These are phyloP conservation scores for Epichloe sp. DNA, from an alignment of 2,329 filamentous ascomycete species.

Conservation along the genomic window DNA sequence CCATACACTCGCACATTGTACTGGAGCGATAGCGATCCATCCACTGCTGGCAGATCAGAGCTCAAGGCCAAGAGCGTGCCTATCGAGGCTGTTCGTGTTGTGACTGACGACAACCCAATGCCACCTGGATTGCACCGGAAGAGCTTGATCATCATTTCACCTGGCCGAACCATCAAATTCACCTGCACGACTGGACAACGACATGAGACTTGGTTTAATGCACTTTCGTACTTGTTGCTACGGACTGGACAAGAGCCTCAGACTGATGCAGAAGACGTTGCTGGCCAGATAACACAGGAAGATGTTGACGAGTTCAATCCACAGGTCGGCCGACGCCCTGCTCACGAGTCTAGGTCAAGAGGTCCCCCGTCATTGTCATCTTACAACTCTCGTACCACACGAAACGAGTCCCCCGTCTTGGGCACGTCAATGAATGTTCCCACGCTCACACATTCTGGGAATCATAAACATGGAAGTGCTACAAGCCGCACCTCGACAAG, in stretches of 20 bases:
- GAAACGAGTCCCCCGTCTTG: slow-evolving; percentile 47
- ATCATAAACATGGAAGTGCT: slow-evolving; percentile 19
- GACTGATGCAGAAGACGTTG: slow-evolving; percentile 45
- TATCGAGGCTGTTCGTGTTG: slow-evolving; percentile 84
- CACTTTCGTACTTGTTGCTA: slow-evolving; percentile 80
- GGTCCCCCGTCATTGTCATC: slow-evolving; percentile 61
- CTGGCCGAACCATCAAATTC: slow-evolving; percentile 81
- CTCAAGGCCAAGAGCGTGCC: slow-evolving; percentile 75
- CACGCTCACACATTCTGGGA: slow-evolving; percentile 39
- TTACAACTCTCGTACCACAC: slow-evolving; percentile 61
- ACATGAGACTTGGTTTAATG: slow-evolving; percentile 98
- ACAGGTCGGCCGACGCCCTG: slow-evolving; percentile 26
- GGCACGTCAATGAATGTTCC: slow-evolving; percentile 39
- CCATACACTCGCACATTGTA: slow-evolving; percentile 93
- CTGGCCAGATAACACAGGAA: slow-evolving; percentile 43
- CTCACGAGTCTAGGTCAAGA: slow-evolving; percentile 32
- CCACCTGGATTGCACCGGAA: slow-evolving; percentile 90
- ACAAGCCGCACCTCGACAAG: slow-evolving; percentile 24
- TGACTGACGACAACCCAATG: slow-evolving; percentile 88
- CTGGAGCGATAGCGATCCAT: slow-evolving; percentile 88
- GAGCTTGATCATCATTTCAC: slow-evolving; percentile 81
- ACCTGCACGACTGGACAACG: slow-evolving; percentile 87
- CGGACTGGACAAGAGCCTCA: slow-evolving; percentile 56
- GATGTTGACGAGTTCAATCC: slow-evolving; percentile 77
- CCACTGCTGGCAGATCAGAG: slow-evolving; percentile 62